These are phyloP conservation scores for Orychophragmus violaceus DNA, from an alignment of 345 rosid genomes.

Conservation along the genomic window DNA sequence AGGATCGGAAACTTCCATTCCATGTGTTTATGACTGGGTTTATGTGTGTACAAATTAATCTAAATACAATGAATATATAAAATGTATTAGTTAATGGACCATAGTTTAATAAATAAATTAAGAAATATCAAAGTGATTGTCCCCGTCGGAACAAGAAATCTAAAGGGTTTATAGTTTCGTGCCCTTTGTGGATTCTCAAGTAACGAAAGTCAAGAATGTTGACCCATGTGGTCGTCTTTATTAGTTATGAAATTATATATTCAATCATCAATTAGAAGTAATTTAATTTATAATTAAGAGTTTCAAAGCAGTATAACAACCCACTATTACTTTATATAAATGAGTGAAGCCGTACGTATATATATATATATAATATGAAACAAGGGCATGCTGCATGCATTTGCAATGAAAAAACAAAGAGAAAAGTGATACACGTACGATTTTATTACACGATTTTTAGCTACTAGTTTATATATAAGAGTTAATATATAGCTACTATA, in stretches of 20 bases:
- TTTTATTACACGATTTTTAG: constrained; percentile 4
- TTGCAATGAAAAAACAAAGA: not conserved
- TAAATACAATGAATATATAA: not conserved
- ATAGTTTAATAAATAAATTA: not conserved
- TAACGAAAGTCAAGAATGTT: constrained; percentile 34
- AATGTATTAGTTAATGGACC: constrained; percentile 1
- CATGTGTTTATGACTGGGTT: constrained; percentile 23
- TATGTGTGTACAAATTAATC: constrained; percentile 3
- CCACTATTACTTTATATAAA: not conserved
- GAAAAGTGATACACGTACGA: constrained; percentile 10
- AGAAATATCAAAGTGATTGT: constrained; percentile 14
- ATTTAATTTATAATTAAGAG: not conserved
- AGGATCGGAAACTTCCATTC: constrained; percentile 24
- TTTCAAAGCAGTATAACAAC: not conserved
- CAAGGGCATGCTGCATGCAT: constrained; percentile 9
- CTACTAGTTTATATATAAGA: too few species aligned
- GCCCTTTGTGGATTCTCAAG: constrained; percentile 32
- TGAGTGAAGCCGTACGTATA: constrained; percentile 10
- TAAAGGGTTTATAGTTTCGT: constrained; percentile 21
- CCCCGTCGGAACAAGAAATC: constrained; percentile 26
- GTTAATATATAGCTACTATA: constrained; percentile 11
- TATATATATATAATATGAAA: too few species aligned
- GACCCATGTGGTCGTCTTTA: constrained; percentile 25
- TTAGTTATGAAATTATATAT: constrained; percentile 9
- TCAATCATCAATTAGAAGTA: constrained; percentile 15